Evolutionary conservation across 202 grass and related monocot genomes (phyloP), one percentile per base, ranked within the genome.

Genomic region (Miscanthus sacchariflorus): DNA sequence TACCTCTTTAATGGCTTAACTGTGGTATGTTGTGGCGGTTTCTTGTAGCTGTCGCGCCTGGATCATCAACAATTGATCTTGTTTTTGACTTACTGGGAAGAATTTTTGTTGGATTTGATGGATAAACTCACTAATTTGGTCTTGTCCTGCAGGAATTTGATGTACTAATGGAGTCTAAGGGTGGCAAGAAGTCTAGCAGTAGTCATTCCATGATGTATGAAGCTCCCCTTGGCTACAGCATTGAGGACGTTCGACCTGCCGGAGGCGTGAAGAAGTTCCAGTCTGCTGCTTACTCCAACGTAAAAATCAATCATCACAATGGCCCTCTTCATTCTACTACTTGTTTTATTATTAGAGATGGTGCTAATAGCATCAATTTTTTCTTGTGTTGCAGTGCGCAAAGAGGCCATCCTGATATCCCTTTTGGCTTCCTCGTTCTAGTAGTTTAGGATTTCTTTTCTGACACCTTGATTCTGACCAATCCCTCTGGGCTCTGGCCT

Each of bases 161-260:
- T 98, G 94, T 93, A 82, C 89, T 95, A 96, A 98, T 98, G 96
- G 96, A 98, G 86, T 98, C 96, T 33, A 98, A 98, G 74, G 94
- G 92, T 84, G 92, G 96, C 68, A 94, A 98, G 18, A 88, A 84
- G 69, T 91, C 91, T 92, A 94, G 92, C 86, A 94, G 94, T 94
- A 93, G 95, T 95, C 77, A 90, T 86, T 93, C 89, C 81, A 91
- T 94, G 81, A 90, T 91, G 77, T 96, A 96, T 72, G 96, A 98
- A 96, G 96, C 94, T 82, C 96, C 96, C 88, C 96, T 98, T 35
- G 94, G 94, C 4, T 98, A 98, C 92, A 95, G 92, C 94, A 96
- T 98, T 90, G 96, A 98, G 87, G 96, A 98, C 81, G 87, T 98
- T 88, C 96, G 96, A 95, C 96, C 96, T 73, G 91, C 92, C 2